These are phyloP conservation scores for Oehlia diaphana DNA, from an alignment of 192 early-diverging fungal species.

Conservation along the genomic window DNA sequence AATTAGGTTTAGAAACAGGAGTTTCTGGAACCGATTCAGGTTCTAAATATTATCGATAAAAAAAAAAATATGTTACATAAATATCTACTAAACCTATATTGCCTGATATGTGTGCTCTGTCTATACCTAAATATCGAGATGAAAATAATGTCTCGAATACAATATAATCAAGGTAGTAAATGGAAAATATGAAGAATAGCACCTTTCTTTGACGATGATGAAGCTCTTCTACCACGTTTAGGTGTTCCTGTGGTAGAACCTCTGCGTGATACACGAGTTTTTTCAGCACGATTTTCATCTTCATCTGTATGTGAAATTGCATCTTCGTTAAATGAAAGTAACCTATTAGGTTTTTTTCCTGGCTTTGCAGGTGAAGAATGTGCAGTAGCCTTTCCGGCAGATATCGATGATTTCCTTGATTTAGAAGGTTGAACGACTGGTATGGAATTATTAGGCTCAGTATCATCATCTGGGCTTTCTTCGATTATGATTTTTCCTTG, in stretches of 20 bases:
- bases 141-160: neutral
- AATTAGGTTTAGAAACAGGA: constrained; percentile 18
- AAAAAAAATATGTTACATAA: neutral
- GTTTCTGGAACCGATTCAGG: neutral
- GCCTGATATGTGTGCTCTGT: neutral
- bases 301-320: constrained; percentile 18
- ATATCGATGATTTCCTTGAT: constrained; percentile 13
- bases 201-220: constrained; percentile 19
- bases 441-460: neutral
- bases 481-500: constrained; percentile 69
- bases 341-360: constrained; percentile 12
- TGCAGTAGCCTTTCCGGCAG: neutral
- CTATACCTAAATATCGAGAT: neutral
- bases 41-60: neutral
- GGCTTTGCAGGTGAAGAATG: neutral
- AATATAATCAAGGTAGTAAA: neutral
- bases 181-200: neutral
- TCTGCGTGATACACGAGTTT: neutral
- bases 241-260: neutral
- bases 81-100: neutral
- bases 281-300: constrained; percentile 21
- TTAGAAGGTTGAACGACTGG: neutral
- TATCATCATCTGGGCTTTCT: neutral
- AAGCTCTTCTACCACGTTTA: constrained; percentile 7
- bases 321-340: constrained; percentile 16